Conservation (phyloP, 352 stramenopile species). For the Phytophthora agathidicida region DNA sequence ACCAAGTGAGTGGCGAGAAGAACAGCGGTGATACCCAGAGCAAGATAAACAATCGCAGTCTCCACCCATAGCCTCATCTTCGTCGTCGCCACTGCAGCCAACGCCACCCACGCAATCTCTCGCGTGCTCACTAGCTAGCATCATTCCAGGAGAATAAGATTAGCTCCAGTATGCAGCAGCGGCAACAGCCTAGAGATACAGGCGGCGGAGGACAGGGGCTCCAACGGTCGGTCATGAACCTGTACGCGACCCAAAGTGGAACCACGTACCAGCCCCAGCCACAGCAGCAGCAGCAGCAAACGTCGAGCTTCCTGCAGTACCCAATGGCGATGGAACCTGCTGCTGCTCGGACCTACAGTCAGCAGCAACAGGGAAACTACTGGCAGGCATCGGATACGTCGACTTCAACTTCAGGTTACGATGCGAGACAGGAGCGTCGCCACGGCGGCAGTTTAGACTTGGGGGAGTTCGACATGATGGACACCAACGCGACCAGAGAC, state of each 20-base stretch:
- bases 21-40: constrained; percentile 18
- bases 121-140: too few relatives aligned
- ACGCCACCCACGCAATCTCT: constrained; percentile 8
- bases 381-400: constrained; percentile 38
- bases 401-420: constrained; percentile 20
- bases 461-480: constrained; percentile 46
- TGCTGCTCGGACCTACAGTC: constrained; percentile 32
- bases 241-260: constrained; percentile 11
- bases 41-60: constrained; percentile 22
- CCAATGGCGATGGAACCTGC: constrained; percentile 39
- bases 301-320: constrained; percentile 30
- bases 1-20: constrained; percentile 13
- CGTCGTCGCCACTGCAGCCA: background rate
- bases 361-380: constrained; percentile 32
- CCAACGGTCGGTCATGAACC: constrained; percentile 21
- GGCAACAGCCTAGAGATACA: constrained; percentile 1
- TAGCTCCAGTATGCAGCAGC: constrained; percentile 24
- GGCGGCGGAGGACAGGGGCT: constrained; percentile 6
- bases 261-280: constrained; percentile 9
- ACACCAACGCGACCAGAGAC: constrained; percentile 6
- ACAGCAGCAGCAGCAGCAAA: constrained; percentile 23
- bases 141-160: too few relatives aligned
- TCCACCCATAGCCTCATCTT: constrained; percentile 14
- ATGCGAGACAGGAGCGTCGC: constrained; percentile 26
- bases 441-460: constrained; percentile 37